Conservation (phyloP, 495 filamentous ascomycete genomes). For the Penicillium ochrochloron region DNA sequence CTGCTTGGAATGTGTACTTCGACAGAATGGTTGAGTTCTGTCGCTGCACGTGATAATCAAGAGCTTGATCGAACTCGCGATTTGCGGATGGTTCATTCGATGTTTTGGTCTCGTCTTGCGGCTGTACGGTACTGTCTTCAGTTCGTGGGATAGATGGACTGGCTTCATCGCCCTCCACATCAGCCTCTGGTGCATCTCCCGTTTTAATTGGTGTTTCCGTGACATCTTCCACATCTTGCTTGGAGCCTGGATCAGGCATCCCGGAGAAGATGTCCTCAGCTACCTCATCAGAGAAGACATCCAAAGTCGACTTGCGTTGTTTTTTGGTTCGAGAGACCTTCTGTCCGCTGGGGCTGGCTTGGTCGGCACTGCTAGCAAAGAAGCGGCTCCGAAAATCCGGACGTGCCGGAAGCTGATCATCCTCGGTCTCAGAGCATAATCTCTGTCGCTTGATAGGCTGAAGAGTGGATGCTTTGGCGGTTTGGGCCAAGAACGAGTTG, state of each 20-base stretch:
- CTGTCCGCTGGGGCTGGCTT: slow-evolving; percentile 56
- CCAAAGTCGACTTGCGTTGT: slow-evolving; percentile 53
- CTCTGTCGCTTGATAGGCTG: slow-evolving; percentile 64
- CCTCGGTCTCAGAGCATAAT: slow-evolving; percentile 61
- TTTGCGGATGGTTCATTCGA: slow-evolving; percentile 17
- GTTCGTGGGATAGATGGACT: slow-evolving; percentile 3
- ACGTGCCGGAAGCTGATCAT: slow-evolving; percentile 37
- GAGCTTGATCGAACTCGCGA: slow-evolving; percentile 36
- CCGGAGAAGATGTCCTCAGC: slow-evolving; percentile 64
- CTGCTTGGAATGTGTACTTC: slow-evolving; percentile 39
- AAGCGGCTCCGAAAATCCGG: slow-evolving; percentile 59
- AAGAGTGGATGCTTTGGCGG: slow-evolving; percentile 49
- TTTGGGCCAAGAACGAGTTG: slow-evolving; percentile 48
- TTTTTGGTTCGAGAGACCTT: slow-evolving; percentile 51
- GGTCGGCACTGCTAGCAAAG: slow-evolving; percentile 49
- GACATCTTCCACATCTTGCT: neutral
- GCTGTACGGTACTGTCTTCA: neutral
- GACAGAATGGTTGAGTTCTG: slow-evolving; percentile 44
- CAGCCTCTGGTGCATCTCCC: neutral
- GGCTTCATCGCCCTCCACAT: slow-evolving; percentile 8
- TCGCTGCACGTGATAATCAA: slow-evolving; percentile 42
- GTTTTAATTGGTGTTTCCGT: neutral
- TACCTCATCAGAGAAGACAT: slow-evolving; percentile 70
- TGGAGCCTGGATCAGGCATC: slow-evolving; percentile 45
- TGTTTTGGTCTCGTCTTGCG: neutral